These are phyloP conservation scores for Colletotrichum musae DNA, from an alignment of 2,329 filamentous ascomycete genomes.

Conservation along the genomic window DNA sequence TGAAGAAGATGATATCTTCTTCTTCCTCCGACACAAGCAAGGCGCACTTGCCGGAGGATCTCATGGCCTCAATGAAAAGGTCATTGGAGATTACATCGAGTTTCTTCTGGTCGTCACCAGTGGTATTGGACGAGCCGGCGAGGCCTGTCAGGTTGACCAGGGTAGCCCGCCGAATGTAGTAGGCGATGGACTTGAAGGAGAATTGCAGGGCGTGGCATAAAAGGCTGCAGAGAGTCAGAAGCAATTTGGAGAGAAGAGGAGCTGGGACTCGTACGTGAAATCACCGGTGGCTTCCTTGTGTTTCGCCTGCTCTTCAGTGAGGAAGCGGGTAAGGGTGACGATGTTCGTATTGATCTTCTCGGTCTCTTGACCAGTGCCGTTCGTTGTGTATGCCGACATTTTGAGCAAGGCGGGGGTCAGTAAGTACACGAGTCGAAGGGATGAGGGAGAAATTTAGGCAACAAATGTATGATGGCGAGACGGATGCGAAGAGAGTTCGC, in stretches of 20 bases:
- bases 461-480: not conserved
- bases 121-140: slow-evolving; percentile 93
- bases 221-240: slow-evolving; percentile 69
- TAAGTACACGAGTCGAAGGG: not conserved
- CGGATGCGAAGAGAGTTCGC: no score
- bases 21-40: slow-evolving; percentile 98
- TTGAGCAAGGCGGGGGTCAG: not conserved
- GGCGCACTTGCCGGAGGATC: slow-evolving; percentile 89
- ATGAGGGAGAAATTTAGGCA: not conserved
- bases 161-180: slow-evolving; percentile 97
- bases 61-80: slow-evolving; percentile 96
- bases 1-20: slow-evolving; percentile 91
- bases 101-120: slow-evolving; percentile 99
- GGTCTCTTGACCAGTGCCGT: slow-evolving; percentile 64
- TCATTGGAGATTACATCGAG: slow-evolving; percentile 99
- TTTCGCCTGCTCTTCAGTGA: slow-evolving; percentile 96
- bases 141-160: slow-evolving; percentile 96
- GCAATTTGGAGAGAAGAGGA: not conserved
- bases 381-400: slow-evolving; percentile 45
- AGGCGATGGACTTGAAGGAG: slow-evolving; percentile 99
- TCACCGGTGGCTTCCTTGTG: slow-evolving; percentile 96
- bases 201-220: slow-evolving; percentile 98
- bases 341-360: slow-evolving; percentile 97
- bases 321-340: slow-evolving; percentile 92
- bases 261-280: slow-evolving; percentile 82